A percentile compares a stretch with the other conserved stretches of the same genome.
These are phyloP conservation scores for Phalaenopsis equestris DNA, from an alignment of 106 monocot species.

Conservation along the genomic window DNA sequence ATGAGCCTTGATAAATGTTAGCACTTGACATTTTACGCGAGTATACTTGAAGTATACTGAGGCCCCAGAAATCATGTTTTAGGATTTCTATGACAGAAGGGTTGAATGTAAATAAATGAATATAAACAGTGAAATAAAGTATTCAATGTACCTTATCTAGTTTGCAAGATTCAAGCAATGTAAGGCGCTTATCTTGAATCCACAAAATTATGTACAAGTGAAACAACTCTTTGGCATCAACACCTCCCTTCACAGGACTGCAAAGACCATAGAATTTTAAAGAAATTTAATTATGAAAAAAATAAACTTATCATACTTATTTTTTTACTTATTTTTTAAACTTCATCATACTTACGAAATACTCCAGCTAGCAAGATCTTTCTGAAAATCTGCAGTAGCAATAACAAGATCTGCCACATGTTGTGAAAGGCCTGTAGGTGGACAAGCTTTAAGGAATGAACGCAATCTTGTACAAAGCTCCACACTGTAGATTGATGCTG, in stretches of 20 bases:
- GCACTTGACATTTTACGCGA: no score
- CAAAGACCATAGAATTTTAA: neutral
- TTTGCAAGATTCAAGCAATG: constrained; percentile 67
- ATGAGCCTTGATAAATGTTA: no score
- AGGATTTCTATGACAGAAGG: no score
- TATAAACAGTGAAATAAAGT: no score
- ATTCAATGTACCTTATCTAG: constrained; percentile 53
- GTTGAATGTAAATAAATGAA: no score
- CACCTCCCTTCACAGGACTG: constrained; percentile 65
- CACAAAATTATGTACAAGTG: constrained; percentile 75
- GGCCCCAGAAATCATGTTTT: no score
- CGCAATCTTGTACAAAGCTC: constrained; percentile 70
- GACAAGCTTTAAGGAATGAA: constrained; percentile 69
- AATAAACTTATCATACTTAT: no score
- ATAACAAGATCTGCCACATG: constrained; percentile 78
- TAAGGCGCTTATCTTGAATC: constrained; percentile 82
- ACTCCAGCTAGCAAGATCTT: constrained; percentile 76
- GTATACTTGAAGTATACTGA: no score
- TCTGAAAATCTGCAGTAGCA: constrained; percentile 77
- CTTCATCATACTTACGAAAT: constrained; percentile 37
- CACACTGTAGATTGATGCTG: constrained; percentile 65
- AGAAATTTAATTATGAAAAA: neutral
- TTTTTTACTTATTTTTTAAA: no score
- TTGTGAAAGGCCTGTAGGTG: constrained; percentile 62
- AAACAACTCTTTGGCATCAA: constrained; percentile 88